phyloP scores from a whole-genome alignment of 108 stramenopile genomes.

The Seminavis robusta region DNA sequence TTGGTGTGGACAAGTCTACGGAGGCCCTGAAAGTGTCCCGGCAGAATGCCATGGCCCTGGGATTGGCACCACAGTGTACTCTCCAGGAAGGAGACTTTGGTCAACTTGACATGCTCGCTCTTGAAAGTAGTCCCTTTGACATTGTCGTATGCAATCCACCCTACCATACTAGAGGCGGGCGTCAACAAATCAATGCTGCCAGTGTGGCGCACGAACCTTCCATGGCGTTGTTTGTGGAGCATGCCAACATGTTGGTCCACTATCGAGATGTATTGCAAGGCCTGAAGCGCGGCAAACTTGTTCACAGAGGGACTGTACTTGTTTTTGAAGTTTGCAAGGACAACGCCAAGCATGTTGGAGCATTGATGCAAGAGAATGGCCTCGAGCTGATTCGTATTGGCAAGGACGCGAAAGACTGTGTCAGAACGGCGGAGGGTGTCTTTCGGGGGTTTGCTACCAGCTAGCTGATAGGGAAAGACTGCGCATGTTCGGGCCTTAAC shows the following conservation, averaged over 20 bases:
- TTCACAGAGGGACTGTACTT: background rate
- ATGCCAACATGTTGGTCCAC: conserved; percentile 1
- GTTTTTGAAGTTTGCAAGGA: conserved; percentile 21
- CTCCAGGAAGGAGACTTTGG: background rate
- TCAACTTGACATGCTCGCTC: background rate
- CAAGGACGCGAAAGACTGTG: conserved; percentile 8
- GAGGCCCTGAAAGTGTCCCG: conserved; percentile 7
- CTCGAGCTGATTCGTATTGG: background rate
- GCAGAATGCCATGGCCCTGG: conserved; percentile 4
- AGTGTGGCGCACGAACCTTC: conserved; percentile 4
- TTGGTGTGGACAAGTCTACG: conserved; percentile 4
- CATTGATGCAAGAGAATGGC: background rate
- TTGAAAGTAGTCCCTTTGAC: conserved; percentile 7
- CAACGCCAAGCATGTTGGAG: conserved; percentile 1
- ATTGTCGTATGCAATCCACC: conserved; percentile 19
- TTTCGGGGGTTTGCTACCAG: too few relatives aligned
- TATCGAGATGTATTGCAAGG: conserved; percentile 13
- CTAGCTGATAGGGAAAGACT: too few relatives aligned
- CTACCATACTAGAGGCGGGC: conserved; percentile 6
- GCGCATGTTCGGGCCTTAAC: too few relatives aligned
- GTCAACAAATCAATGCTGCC: conserved; percentile 6
- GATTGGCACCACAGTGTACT: background rate
- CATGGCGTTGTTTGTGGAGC: conserved; percentile 5
- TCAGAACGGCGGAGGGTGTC: conserved; percentile 7
- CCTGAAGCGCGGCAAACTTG: conserved; percentile 3